A percentile compares a stretch with the other conserved stretches of the same genome.
phyloP scores from a whole-genome alignment of 441 rosid genomes.

The Gossypium davidsonii region DNA sequence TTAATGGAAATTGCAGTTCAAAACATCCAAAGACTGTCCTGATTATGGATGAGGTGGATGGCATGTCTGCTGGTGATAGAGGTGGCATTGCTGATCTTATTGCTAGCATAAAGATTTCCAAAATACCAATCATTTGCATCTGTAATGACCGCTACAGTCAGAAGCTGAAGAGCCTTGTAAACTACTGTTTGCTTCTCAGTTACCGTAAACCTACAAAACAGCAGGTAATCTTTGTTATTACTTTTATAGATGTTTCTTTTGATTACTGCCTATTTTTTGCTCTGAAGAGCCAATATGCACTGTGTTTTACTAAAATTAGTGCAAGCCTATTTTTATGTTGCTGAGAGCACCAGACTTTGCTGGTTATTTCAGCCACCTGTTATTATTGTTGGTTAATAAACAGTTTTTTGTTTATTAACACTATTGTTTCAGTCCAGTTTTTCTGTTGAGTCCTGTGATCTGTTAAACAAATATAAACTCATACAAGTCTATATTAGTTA shows the following conservation, averaged over 20 bases:
- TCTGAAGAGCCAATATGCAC: neutral
- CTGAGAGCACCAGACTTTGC: neutral
- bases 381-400: neutral
- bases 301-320: neutral
- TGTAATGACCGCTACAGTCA: conserved; percentile 97
- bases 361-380: neutral
- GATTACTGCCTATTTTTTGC: neutral
- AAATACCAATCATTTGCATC: conserved; percentile 89
- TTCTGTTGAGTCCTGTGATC: neutral
- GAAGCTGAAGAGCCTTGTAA: conserved; percentile 87
- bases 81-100: conserved; percentile 97
- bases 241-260: neutral
- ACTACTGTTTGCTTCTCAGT: conserved; percentile 73
- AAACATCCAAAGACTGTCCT: conserved; percentile 74
- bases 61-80: conserved; percentile 99
- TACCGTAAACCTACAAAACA: conserved; percentile 83
- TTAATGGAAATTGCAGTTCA: conserved; percentile 43
- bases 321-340: neutral
- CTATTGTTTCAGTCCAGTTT: neutral
- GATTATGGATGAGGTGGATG: conserved; percentile 99
- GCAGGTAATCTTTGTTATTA: neutral
- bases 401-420: neutral
- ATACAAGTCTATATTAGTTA: neutral
- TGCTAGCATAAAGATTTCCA: conserved; percentile 89
- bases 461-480: neutral